These are phyloP conservation scores for Suhomyces bokatorum DNA, from an alignment of 1,139 yeast genomes.

Conservation along the genomic window DNA sequence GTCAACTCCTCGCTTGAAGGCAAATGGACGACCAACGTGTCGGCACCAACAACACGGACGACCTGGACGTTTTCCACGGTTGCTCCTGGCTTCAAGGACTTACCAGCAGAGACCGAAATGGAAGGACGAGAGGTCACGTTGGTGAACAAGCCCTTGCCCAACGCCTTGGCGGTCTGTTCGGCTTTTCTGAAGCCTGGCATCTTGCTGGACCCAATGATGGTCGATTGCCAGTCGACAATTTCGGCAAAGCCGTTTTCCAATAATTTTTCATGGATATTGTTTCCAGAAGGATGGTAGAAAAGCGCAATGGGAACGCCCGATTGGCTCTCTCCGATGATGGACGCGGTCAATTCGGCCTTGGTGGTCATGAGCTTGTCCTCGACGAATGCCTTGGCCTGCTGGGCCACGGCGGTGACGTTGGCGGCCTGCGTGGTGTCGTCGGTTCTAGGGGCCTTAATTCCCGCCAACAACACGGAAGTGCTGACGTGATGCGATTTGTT, in stretches of 20 bases:
- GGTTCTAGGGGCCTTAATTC: slow-evolving; percentile 71
- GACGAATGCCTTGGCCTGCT: slow-evolving; percentile 65
- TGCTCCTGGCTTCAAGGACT: slow-evolving; percentile 43
- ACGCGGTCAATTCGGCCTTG: slow-evolving; percentile 50
- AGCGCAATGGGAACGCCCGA: slow-evolving; percentile 64
- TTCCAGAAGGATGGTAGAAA: slow-evolving; percentile 70
- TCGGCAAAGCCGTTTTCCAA: slow-evolving; percentile 71
- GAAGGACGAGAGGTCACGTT: slow-evolving; percentile 26
- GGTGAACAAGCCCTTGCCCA: slow-evolving; percentile 66
- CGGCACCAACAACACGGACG: slow-evolving; percentile 65
- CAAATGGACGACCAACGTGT: slow-evolving; percentile 58
- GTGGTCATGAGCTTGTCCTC: slow-evolving; percentile 69
- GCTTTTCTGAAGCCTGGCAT: slow-evolving; percentile 66
- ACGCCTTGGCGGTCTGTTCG: slow-evolving; percentile 65
- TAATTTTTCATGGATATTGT: slow-evolving; percentile 64
- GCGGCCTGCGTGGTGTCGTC: slow-evolving; percentile 43
- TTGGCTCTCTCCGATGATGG: slow-evolving; percentile 61
- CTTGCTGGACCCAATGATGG: slow-evolving; percentile 62
- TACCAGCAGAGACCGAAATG: slow-evolving; percentile 17
- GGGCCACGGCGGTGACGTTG: slow-evolving; percentile 50
- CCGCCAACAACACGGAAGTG: slow-evolving; percentile 68
- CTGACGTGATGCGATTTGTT: slow-evolving; percentile 45
- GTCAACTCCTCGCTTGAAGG: slow-evolving; percentile 52
- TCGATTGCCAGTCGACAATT: slow-evolving; percentile 81
- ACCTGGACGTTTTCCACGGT: slow-evolving; percentile 54